Evolutionary conservation across 306 rosid genomes (phyloP).

Genomic region (Sophora flavescens): DNA sequence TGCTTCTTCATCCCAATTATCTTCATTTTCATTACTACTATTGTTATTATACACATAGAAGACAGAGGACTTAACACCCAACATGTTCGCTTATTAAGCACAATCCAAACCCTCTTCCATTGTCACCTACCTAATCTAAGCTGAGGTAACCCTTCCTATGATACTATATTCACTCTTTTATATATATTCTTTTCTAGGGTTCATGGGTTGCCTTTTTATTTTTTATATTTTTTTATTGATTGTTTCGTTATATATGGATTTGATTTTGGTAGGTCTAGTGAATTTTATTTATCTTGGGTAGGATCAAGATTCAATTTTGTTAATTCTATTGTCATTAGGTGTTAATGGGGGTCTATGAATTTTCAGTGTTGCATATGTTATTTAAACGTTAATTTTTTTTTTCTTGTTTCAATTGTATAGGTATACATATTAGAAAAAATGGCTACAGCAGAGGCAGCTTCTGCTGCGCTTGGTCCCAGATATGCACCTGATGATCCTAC

Average conservation of each 20-base stretch:
- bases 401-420: constrained; percentile 42
- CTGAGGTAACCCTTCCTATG: neutral
- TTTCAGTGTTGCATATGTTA: constrained; percentile 5
- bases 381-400: neutral
- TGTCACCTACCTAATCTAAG: constrained; percentile 6
- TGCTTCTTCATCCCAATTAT: neutral
- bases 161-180: neutral
- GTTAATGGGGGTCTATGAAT: neutral
- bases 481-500: constrained; percentile 97
- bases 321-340: neutral
- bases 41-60: neutral
- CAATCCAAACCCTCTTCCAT: neutral
- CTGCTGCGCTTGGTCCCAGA: constrained; percentile 74
- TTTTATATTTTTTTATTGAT: neutral
- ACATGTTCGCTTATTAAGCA: neutral
- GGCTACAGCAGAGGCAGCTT: constrained; percentile 80
- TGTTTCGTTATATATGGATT: neutral
- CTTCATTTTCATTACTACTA: too few species aligned
- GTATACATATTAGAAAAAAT: constrained; percentile 45
- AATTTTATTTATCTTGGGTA: neutral
- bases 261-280: neutral
- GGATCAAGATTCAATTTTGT: neutral
- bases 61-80: neutral
- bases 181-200: constrained; percentile 29
- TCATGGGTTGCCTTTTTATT: neutral